phyloP scores from a whole-genome alignment of 345 rosid species.

The Theobroma cacao region DNA sequence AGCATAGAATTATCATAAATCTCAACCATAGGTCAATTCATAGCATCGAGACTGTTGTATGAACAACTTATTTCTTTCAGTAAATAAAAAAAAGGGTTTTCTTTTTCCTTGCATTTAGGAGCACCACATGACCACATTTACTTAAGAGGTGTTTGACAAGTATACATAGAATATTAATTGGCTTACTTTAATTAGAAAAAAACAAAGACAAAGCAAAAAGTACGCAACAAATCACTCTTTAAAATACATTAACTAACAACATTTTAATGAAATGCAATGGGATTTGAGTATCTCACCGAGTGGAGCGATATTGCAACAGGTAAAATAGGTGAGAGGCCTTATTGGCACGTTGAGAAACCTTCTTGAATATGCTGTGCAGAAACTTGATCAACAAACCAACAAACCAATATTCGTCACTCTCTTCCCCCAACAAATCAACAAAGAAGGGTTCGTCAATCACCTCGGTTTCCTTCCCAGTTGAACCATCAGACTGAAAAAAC shows the following conservation, averaged over 20 bases:
- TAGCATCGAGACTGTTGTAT: neutral
- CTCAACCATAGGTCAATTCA: neutral
- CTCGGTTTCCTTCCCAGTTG: conserved; percentile 33
- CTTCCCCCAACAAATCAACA: conserved; percentile 34
- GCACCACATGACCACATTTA: neutral
- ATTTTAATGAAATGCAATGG: neutral
- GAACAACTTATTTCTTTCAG: too few species aligned
- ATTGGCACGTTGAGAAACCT: conserved; percentile 67
- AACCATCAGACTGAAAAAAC: conserved; percentile 36
- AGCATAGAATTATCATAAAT: neutral
- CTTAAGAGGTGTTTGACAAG: neutral
- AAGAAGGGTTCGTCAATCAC: conserved; percentile 44
- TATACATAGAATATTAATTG: neutral
- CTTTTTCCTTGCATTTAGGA: neutral
- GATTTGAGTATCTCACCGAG: conserved; percentile 35
- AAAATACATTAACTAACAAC: neutral
- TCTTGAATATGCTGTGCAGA: conserved; percentile 57
- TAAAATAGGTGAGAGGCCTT: conserved; percentile 62
- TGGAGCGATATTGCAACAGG: conserved; percentile 64
- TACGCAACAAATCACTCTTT: neutral
- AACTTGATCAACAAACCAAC: conserved; percentile 67
- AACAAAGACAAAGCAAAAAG: neutral
- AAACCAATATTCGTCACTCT: conserved; percentile 43
- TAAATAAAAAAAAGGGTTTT: neutral
- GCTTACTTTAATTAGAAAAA: neutral